Base-by-base conservation (phyloP, 306 rosid genomes). In the Quercus gilva region DNA sequence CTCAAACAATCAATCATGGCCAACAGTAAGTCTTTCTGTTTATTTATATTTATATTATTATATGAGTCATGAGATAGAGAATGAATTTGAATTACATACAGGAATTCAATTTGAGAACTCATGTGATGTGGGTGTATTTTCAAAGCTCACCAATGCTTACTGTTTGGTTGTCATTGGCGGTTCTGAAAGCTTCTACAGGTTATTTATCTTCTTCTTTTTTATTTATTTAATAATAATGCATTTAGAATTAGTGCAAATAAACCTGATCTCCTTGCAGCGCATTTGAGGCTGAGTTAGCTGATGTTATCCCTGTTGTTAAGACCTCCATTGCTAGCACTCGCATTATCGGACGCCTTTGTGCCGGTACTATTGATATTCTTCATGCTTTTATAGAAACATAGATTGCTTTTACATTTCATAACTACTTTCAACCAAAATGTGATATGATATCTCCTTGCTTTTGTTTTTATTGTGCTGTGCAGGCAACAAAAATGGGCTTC, bases 401-500 rank as follows among this genome's bases (percentile, higher is more conserved):
- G 21, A 26, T 43, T 4, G 28, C n/a, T n/a, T 29, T 31, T 8
- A 18, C 63, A 69, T 73, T 49, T 20, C 69, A 55, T 64, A 49
- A 29, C 51, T 65, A 18, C 73, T 41, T 5, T 55, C 77, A 75
- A 33, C 1, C n/a, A 45, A 19, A 69, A 82, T 19, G 21, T 74
- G 5, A 52, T 61, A 9, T 69, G 7, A 33, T 33, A 33, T 33
- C 37, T 25, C 33, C 41, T 81, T 26, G 55, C n/a, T 64, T 74
- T 61, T 2, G 31, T 55, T 35, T 17, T 19, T 68, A 29, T 26
- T 59, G 57, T 69, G 55, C 13, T 59, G 79, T 73, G 29, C 88
- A 94, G 98, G 98, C 74, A 96, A 96, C 86, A 96, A 89, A 84
- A 96, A 96, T 35, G 99, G 99, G 29, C 98, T 96, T 81, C 97